phyloP scores from a whole-genome alignment of 2,329 filamentous ascomycete genomes.

The Claviceps cyperi region DNA sequence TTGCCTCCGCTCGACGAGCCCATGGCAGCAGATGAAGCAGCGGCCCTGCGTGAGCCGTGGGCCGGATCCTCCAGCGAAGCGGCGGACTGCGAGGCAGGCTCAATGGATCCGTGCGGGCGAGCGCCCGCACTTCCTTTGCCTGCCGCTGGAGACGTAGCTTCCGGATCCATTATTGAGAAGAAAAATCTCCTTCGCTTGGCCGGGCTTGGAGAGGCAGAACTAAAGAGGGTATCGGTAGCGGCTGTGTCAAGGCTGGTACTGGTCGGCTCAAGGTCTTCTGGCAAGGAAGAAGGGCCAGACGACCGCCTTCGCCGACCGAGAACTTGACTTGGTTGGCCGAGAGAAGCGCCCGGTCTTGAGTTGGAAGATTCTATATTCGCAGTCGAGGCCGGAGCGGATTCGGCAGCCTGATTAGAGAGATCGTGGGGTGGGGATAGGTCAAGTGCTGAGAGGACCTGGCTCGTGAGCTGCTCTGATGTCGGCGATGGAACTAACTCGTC shows the following conservation, averaged over 20 bases:
- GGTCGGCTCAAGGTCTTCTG: constrained; percentile 13
- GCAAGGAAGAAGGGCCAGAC: constrained; percentile 23
- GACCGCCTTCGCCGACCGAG: constrained; percentile 43
- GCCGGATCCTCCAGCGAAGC: constrained; percentile 15
- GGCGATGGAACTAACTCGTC: constrained; percentile 50
- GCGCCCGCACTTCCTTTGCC: constrained; percentile 39
- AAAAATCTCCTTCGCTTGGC: constrained; percentile 43
- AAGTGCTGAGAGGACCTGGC: constrained; percentile 30
- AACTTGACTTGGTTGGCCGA: constrained; percentile 22
- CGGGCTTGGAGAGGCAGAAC: constrained; percentile 10
- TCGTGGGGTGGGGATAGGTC: constrained; percentile 11
- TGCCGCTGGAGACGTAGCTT: constrained; percentile 34
- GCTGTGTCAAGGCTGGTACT: constrained; percentile 11
- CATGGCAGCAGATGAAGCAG: constrained; percentile 32
- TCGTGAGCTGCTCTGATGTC: constrained; percentile 32
- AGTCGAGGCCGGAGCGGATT: constrained; percentile 17
- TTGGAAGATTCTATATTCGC: constrained; percentile 28
- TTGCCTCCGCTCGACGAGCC: constrained; percentile 31
- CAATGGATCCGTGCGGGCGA: constrained; percentile 28
- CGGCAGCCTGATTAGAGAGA: constrained; percentile 11
- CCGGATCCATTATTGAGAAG: constrained; percentile 44
- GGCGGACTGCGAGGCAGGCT: constrained; percentile 12
- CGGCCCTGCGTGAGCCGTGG: constrained; percentile 34
- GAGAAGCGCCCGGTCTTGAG: constrained; percentile 12
- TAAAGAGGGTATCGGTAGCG: constrained; percentile 4